phyloP scores from a whole-genome alignment of 306 rosid genomes.

The Pterocarpus macrocarpus region DNA sequence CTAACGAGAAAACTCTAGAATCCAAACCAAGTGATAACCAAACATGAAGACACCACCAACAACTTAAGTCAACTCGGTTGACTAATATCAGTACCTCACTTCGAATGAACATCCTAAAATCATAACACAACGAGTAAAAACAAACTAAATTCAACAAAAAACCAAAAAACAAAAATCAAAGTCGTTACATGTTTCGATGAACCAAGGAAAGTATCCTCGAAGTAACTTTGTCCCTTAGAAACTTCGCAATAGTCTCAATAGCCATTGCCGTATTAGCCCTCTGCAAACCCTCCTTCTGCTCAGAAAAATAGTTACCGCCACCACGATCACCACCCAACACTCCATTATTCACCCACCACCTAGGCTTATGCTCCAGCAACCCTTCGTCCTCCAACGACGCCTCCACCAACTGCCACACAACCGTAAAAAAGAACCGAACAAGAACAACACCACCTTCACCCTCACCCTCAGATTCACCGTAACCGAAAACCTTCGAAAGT shows the following conservation, averaged over 20 bases:
- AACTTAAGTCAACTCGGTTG: background rate
- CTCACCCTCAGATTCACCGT: background rate
- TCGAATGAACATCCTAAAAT: background rate
- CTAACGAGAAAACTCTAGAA: background rate
- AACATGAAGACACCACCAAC: background rate
- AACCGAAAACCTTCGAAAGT: slow-evolving; percentile 45
- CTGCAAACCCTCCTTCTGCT: slow-evolving; percentile 58
- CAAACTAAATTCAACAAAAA: too few relatives aligned
- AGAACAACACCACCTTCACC: slow-evolving; percentile 45
- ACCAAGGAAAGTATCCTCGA: slow-evolving; percentile 79
- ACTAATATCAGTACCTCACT: background rate
- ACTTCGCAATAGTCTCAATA: slow-evolving; percentile 70
- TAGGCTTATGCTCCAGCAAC: slow-evolving; percentile 60
- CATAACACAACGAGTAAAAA: background rate
- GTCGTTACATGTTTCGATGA: slow-evolving; percentile 71
- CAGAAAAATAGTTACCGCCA: slow-evolving; percentile 39
- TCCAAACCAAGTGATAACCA: background rate
- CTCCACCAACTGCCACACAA: slow-evolving; percentile 77
- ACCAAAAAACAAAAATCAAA: background rate
- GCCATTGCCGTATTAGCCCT: slow-evolving; percentile 67
- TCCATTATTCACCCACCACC: background rate
- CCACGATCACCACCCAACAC: background rate
- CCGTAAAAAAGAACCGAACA: slow-evolving; percentile 75
- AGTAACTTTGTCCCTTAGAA: slow-evolving; percentile 68
- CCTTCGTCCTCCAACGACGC: slow-evolving; percentile 89